Evolutionary conservation across 139 green algal genomes (phyloP), one percentile per base, ranked within the genome.

Genomic region (Helicosporidium sp.): DNA sequence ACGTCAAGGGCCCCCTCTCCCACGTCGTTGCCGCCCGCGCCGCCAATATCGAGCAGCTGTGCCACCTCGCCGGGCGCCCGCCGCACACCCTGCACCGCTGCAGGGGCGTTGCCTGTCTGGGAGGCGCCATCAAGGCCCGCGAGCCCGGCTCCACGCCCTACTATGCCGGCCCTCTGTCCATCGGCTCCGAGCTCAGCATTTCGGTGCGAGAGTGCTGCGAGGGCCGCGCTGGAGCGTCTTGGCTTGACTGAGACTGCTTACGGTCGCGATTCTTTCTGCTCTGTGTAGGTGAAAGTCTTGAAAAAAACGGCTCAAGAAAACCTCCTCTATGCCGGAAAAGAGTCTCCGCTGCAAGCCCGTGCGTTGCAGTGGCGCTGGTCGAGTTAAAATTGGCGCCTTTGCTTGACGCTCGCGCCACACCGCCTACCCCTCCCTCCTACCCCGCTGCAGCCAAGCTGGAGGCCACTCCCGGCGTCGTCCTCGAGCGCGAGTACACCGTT

Each of bases 231-330:
- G 31, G 10, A 0, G 31, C 13, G 31, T 37, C 31, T 37, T 37
- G 31, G 31, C 31, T 18, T 10, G 31, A 37, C 31, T n/a, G n/a
- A 37, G 31, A 37, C 10, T 37, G 10, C 31, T 37, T 37, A 13
- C 31, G 10, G 31, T 37, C 31, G 10, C 31, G 13, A 13, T 10
- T 10, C 10, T 37, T 37, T 6, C 34, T 26, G 1, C 8, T 5
- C n/a, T 43, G 12, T 26, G 35, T 27, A 53, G 45, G 36, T 52
- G 26, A 52, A 52, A 26, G 17, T 51, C 18, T 22, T 16, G 0
- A 49, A 36, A 17, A 60, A 60, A 43, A 57, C 55, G 5, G 27
- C 2, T 19, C 7, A 37, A 28, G 55, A 62, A 28, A 62, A 52
- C 34, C 44, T 56, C 37, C 47, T 40, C 1, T 26, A 26, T 4